Conservation (phyloP, 192 early-diverging fungal genomes). For the Backusella westeae region DNA sequence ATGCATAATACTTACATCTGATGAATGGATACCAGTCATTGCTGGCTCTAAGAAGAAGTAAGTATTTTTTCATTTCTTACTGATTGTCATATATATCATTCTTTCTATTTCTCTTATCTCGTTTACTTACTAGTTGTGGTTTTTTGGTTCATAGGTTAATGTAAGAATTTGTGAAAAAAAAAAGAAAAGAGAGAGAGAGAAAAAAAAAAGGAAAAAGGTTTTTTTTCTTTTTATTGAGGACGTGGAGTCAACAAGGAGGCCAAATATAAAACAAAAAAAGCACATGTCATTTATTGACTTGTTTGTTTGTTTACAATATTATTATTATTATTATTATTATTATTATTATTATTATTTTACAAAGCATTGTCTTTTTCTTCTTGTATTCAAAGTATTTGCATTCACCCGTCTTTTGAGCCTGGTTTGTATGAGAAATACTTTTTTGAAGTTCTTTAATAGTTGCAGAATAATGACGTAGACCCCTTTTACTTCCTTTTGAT, state of each 20-base stretch:
- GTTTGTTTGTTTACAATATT: not conserved
- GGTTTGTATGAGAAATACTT: constrained; percentile 67
- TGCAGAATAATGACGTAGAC: constrained; percentile 76
- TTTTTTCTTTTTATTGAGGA: not conserved
- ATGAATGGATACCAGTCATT: not conserved
- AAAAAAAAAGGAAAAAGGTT: not conserved
- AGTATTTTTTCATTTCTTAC: not conserved
- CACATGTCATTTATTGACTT: constrained; percentile 5
- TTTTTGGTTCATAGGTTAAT: not conserved
- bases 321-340: not conserved
- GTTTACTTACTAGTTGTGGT: not conserved
- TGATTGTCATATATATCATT: too few species aligned
- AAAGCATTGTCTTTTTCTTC: constrained; percentile 16
- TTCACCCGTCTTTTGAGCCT: constrained; percentile 77
- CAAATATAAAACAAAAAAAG: not conserved
- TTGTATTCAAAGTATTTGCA: constrained; percentile 78
- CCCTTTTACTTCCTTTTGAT: constrained; percentile 84
- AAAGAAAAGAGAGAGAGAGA: not conserved
- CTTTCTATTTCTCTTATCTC: not conserved
- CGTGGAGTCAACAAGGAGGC: not conserved
- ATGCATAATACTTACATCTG: constrained; percentile 1
- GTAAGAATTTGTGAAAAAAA: not conserved
- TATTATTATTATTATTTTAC: not conserved
- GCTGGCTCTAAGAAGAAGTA: not conserved
- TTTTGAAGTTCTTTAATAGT: constrained; percentile 74